phyloP scores from a whole-genome alignment of 495 filamentous ascomycete genomes.

The Penicillium crystallinum region DNA sequence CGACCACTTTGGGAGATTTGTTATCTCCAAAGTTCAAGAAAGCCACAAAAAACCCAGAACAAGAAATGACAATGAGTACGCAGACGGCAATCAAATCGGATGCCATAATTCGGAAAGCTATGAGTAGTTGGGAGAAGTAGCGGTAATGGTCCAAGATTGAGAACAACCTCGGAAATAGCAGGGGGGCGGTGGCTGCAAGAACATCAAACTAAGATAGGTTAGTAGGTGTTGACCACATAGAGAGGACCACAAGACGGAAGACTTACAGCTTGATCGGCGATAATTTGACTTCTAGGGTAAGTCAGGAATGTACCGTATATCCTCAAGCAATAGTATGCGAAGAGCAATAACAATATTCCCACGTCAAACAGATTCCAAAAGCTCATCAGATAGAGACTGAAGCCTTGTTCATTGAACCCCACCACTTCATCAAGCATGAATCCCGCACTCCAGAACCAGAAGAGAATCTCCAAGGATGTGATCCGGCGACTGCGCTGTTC shows the following conservation, averaged over 20 bases:
- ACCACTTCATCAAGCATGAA: conserved; percentile 97
- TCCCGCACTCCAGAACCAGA: conserved; percentile 95
- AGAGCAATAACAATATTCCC: conserved; percentile 78
- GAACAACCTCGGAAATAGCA: conserved; percentile 86
- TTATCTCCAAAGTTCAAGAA: conserved; percentile 72
- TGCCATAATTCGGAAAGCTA: conserved; percentile 89
- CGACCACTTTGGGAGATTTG: conserved; percentile 59
- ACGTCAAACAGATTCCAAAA: conserved; percentile 96
- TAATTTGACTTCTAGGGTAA: conserved; percentile 54
- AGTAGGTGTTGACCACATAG: background rate
- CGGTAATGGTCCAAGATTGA: conserved; percentile 88
- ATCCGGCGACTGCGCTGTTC: conserved; percentile 64
- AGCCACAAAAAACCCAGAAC: conserved; percentile 91
- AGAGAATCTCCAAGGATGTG: conserved; percentile 74
- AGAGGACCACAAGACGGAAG: background rate
- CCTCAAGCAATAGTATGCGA: conserved; percentile 83
- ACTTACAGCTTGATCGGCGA: conserved; percentile 60
- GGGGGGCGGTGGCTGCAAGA: conserved; percentile 79
- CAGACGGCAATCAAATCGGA: conserved; percentile 80
- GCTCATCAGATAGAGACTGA: conserved; percentile 91
- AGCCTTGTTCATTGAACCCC: conserved; percentile 88
- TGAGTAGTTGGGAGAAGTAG: conserved; percentile 90
- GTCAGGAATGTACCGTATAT: conserved; percentile 78
- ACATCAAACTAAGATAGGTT: conserved; percentile 62
- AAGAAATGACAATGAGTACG: conserved; percentile 74